These are phyloP conservation scores for Mycena sp. DNA, from an alignment of 1,284 basidiomycete species.

Conservation along the genomic window DNA sequence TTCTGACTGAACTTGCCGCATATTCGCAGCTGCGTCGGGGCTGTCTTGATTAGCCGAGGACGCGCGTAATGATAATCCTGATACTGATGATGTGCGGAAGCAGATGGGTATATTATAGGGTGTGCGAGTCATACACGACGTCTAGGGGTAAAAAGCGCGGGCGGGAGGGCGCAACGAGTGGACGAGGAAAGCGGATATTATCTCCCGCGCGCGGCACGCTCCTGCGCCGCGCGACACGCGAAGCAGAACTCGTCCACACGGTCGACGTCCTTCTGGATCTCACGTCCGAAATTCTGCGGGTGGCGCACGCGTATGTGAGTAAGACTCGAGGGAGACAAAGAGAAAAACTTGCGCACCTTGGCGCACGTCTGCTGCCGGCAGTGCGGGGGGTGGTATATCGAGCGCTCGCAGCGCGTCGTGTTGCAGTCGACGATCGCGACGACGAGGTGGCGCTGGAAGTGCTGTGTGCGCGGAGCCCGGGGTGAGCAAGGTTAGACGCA, in stretches of 20 bases:
- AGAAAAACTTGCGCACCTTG: conserved; percentile 52
- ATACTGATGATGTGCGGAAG: too few species aligned
- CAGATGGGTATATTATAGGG: too few species aligned
- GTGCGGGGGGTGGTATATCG: conserved; percentile 62
- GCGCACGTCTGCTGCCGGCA: conserved; percentile 63
- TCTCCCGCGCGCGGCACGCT: conserved; percentile 26
- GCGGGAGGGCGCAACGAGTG: too few species aligned
- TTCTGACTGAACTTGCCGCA: too few species aligned
- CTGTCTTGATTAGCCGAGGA: too few species aligned
- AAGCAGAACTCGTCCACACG: conserved; percentile 65
- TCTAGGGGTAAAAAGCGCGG: too few species aligned
- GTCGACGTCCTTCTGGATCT: conserved; percentile 65
- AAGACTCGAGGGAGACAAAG: not conserved
- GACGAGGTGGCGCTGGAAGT: conserved; percentile 35
- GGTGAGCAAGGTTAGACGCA: not conserved
- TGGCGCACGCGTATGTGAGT: not conserved
- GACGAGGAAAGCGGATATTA: too few species aligned
- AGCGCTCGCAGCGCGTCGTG: conserved; percentile 62
- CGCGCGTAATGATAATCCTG: too few species aligned
- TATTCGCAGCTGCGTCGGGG: too few species aligned
- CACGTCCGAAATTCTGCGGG: conserved; percentile 55
- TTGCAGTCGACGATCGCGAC: conserved; percentile 34
- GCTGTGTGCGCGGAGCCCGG: conserved; percentile 10
- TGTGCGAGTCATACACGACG: too few species aligned
- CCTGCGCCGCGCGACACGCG: conserved; percentile 58